Percentiles rank a stretch among this genome's conserved stretches.
phyloP scores from a whole-genome alignment of 75 land plant species.

The Pinus taeda region DNA sequence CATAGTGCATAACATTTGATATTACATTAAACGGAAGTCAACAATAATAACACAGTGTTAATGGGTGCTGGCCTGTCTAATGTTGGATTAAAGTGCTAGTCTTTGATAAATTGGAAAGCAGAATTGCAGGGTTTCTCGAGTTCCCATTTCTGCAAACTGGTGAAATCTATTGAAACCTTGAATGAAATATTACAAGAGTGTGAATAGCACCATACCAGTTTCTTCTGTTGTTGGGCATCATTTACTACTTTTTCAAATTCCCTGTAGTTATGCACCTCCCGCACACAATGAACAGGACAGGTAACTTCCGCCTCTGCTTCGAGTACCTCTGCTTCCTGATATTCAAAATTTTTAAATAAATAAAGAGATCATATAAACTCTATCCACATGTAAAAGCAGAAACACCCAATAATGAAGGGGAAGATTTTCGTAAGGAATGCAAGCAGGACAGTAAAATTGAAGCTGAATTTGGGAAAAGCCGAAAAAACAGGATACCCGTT shows the following conservation, averaged over 20 bases:
- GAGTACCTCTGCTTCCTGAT: slow-evolving; percentile 30
- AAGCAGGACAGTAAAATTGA: not conserved
- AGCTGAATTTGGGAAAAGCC: not conserved
- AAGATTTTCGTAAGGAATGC: not conserved
- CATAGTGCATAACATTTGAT: too few relatives aligned
- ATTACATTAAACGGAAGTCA: too few relatives aligned
- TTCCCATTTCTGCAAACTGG: too few relatives aligned
- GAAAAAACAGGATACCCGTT: slow-evolving; percentile 10
- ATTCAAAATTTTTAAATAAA: not conserved
- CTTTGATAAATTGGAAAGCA: too few relatives aligned
- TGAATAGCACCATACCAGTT: slow-evolving; percentile 14
- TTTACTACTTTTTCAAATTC: slow-evolving; percentile 24
- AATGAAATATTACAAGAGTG: not conserved
- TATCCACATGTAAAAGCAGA: not conserved
- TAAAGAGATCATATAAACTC: not conserved
- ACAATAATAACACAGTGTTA: too few relatives aligned
- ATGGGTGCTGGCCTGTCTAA: too few relatives aligned
- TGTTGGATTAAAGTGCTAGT: too few relatives aligned
- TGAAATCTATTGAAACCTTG: not conserved
- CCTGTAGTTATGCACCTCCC: slow-evolving; percentile 14
- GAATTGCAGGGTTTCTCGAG: too few relatives aligned
- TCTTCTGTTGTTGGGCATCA: slow-evolving; percentile 12
- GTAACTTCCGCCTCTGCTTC: slow-evolving; percentile 30
- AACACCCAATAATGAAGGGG: not conserved
- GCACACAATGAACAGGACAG: slow-evolving; percentile 31